Evolutionary conservation across 2,329 filamentous ascomycete genomes (phyloP).

Genomic region (Diaporthe ilicicola): DNA sequence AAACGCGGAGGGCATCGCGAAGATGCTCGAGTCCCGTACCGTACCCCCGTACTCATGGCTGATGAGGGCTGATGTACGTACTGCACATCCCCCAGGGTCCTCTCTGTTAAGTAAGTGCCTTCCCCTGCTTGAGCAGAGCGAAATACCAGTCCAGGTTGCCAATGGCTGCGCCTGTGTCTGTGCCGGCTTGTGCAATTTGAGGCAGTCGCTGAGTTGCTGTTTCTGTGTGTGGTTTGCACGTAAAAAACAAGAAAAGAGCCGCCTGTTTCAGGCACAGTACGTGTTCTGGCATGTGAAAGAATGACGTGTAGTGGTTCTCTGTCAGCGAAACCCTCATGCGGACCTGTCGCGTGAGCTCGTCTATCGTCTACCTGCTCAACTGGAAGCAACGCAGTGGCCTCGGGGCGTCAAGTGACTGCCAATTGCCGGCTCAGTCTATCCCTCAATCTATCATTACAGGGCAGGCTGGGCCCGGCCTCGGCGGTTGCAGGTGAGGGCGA

Average conservation of each 20-base stretch:
- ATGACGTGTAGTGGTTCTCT: conserved; percentile 11
- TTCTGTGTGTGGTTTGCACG: not conserved
- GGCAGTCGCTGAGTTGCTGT: not conserved
- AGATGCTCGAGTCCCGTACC: not conserved
- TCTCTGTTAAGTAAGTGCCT: not conserved
- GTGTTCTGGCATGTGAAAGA: conserved; percentile 25
- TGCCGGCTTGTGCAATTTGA: not conserved
- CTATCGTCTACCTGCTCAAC: too few species aligned
- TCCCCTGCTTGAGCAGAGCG: not conserved
- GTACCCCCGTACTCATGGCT: not conserved
- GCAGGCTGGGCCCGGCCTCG: not conserved
- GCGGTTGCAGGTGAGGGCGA: not conserved
- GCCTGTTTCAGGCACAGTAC: not conserved
- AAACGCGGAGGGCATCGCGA: not conserved
- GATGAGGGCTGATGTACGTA: not conserved
- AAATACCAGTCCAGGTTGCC: not conserved
- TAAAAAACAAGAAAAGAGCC: not conserved
- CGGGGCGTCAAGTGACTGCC: not conserved
- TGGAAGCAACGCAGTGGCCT: not conserved
- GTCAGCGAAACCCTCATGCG: not conserved
- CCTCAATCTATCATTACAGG: not conserved
- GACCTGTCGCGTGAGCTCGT: conserved; percentile 8
- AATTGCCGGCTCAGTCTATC: not conserved
- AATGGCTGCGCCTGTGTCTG: not conserved
- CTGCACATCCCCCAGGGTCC: not conserved